A percentile compares a stretch with the other conserved stretches of the same genome.
phyloP scores from a whole-genome alignment of 495 filamentous ascomycete genomes.

The Neurospora sp. region DNA sequence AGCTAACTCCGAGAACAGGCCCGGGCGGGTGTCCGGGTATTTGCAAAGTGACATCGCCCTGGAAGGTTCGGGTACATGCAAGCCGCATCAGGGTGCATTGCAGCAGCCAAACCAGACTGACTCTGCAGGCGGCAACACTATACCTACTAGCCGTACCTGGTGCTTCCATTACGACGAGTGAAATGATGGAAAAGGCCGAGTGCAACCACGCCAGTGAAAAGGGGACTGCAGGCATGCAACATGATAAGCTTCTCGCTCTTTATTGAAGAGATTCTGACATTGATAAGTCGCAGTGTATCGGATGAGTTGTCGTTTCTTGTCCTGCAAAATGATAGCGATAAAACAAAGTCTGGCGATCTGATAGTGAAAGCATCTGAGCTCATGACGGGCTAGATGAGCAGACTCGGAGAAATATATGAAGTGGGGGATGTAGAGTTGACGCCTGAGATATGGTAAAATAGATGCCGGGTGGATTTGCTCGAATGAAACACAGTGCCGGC shows the following conservation, averaged over 20 bases:
- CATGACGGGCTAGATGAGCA: neutral
- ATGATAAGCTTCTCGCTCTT: slow-evolving; percentile 19
- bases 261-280: slow-evolving; percentile 6
- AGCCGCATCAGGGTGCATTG: neutral
- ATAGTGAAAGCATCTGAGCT: neutral
- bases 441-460: neutral
- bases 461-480: neutral
- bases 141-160: neutral
- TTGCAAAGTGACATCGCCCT: neutral
- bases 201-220: neutral
- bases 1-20: neutral
- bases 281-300: neutral
- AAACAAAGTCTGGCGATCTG: neutral
- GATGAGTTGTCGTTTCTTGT: neutral
- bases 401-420: neutral
- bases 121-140: neutral
- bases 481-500: neutral
- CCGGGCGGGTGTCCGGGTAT: slow-evolving; percentile 3
- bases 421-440: neutral
- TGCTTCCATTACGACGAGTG: neutral
- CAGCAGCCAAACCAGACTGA: neutral
- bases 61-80: slow-evolving; percentile 5
- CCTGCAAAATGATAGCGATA: neutral
- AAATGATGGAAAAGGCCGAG: neutral
- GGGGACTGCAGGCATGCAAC: slow-evolving; percentile 6